Evolutionary conservation across 2,329 filamentous ascomycete genomes (phyloP).

Genomic region (Emericellopsis cladophorae): DNA sequence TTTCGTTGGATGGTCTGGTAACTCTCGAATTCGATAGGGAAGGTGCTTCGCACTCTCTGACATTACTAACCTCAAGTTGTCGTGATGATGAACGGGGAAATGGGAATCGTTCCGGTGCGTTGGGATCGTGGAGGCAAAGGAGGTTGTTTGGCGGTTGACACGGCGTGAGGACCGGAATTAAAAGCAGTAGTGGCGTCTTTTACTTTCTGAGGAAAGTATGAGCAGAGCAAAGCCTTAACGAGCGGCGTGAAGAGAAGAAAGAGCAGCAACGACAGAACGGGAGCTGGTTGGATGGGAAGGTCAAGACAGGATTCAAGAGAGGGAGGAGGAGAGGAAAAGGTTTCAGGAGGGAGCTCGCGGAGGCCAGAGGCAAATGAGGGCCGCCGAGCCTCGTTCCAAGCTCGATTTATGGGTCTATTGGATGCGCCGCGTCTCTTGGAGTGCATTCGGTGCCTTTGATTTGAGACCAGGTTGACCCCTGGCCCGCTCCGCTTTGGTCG

Average conservation of each 20-base stretch:
- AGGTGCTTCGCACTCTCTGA: too few species aligned
- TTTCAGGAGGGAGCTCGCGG: slow-evolving; percentile 2
- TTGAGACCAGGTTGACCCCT: neutral
- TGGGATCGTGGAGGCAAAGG: neutral
- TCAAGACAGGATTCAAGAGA: slow-evolving; percentile 7
- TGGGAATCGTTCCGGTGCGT: neutral
- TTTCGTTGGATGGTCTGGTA: too few species aligned
- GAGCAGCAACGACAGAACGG: slow-evolving; percentile 1
- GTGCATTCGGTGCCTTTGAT: neutral
- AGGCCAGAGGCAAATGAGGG: neutral
- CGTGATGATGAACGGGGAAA: too few species aligned
- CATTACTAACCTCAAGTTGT: too few species aligned
- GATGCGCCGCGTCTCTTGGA: too few species aligned
- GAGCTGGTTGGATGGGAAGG: slow-evolving; percentile 2
- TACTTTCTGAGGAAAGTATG: neutral
- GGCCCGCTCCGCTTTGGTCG: too few species aligned
- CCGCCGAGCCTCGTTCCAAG: neutral
- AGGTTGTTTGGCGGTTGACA: neutral
- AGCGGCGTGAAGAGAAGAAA: slow-evolving; percentile 7
- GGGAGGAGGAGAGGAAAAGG: slow-evolving; percentile 12
- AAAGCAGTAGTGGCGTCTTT: neutral
- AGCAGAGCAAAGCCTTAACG: slow-evolving; percentile 5
- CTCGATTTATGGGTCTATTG: too few species aligned
- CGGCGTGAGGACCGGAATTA: slow-evolving; percentile 2
- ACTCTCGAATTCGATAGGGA: too few species aligned